Evolutionary conservation across 1,284 basidiomycete genomes (phyloP).

Genomic region (Melampsora americana): DNA sequence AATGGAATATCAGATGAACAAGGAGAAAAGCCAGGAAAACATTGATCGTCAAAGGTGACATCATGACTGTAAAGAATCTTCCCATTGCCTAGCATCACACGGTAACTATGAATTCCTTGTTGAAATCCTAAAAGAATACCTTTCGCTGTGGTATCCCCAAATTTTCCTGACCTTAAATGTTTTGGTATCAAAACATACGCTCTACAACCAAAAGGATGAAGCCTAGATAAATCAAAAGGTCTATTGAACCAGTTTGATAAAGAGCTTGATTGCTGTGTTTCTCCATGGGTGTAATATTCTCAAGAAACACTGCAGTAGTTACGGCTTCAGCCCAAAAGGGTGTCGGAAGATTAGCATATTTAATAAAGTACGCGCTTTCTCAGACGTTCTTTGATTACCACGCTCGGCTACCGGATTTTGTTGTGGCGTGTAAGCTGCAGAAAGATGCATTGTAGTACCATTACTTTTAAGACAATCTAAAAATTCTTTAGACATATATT

Average conservation of each 20-base stretch:
- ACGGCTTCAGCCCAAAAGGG: slow-evolving; percentile 5
- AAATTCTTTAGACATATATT: too few species aligned
- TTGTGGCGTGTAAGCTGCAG: too few species aligned
- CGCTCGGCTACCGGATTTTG: too few species aligned
- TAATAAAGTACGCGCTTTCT: background rate
- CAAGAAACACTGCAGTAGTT: background rate
- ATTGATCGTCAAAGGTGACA: background rate
- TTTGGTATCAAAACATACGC: too few species aligned
- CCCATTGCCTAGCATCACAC: background rate
- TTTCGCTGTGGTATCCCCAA: background rate
- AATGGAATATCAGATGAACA: background rate
- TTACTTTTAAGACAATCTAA: too few species aligned
- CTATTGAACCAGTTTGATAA: background rate
- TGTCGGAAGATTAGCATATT: background rate
- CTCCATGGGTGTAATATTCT: slow-evolving; percentile 12
- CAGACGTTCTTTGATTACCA: background rate
- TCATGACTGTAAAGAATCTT: slow-evolving; percentile 8
- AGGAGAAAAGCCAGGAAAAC: slow-evolving; percentile 2
- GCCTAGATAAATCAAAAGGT: background rate
- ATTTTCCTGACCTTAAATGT: slow-evolving; percentile 1
- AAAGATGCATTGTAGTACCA: too few species aligned
- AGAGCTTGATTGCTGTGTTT: background rate
- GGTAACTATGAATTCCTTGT: slow-evolving; percentile 10
- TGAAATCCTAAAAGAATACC: slow-evolving; percentile 12
- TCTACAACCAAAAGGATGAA: slow-evolving; percentile 19